Conservation (phyloP, 345 rosid genomes). For the thale cress (Arabidopsis thaliana) region DNA sequence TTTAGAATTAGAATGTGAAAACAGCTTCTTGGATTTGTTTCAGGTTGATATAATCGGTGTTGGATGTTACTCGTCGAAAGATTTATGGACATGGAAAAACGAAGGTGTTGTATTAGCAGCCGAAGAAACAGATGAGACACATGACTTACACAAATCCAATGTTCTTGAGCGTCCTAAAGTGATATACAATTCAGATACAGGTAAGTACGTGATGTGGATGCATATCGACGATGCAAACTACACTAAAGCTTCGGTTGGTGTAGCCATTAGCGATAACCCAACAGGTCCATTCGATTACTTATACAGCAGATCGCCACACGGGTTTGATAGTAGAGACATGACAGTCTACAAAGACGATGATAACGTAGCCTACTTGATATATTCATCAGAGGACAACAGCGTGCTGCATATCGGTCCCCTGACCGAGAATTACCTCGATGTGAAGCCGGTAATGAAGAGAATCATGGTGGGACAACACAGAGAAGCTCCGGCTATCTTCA, state of each 20-base stretch:
- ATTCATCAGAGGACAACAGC: slow-evolving; percentile 87
- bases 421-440: slow-evolving; percentile 72
- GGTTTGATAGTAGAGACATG: slow-evolving; percentile 94
- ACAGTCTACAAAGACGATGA: slow-evolving; percentile 87
- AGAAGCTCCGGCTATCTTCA: slow-evolving; percentile 91
- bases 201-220: slow-evolving; percentile 97
- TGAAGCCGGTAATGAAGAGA: slow-evolving; percentile 56
- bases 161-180: slow-evolving; percentile 97
- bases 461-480: slow-evolving; percentile 78
- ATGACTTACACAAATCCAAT: slow-evolving; percentile 81
- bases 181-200: slow-evolving; percentile 69
- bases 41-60: slow-evolving; percentile 98
- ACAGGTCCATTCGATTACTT: slow-evolving; percentile 85
- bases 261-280: slow-evolving; percentile 75
- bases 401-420: slow-evolving; percentile 88
- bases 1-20: neutral
- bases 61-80: slow-evolving; percentile 94
- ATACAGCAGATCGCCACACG: slow-evolving; percentile 76
- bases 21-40: slow-evolving; percentile 20
- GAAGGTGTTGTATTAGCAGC: slow-evolving; percentile 87
- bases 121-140: slow-evolving; percentile 70
- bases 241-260: slow-evolving; percentile 86
- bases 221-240: slow-evolving; percentile 89
- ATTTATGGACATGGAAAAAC: slow-evolving; percentile 91
- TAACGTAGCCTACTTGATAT: slow-evolving; percentile 72